Base-by-base conservation (phyloP, 176 grass and related monocot species). In the Ananas comosus region DNA sequence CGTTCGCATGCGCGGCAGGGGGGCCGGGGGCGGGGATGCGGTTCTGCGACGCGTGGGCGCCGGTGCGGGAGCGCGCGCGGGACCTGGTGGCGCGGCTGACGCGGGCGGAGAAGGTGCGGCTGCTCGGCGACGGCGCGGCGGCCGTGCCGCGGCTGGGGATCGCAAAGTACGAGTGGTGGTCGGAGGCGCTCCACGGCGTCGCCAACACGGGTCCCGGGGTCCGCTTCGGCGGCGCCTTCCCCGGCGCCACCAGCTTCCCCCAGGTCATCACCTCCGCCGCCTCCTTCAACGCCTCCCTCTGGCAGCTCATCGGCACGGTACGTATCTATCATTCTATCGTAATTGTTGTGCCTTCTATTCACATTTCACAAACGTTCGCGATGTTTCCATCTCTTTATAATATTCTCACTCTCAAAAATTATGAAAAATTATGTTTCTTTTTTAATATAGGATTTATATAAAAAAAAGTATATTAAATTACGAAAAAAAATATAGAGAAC, bases 251-350 rank as follows among this genome's bases (percentile, higher is more conserved):
- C 18, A 88, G 86, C 25, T 96, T 96, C 81, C 93, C 93, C 28
- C 93, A 96, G 72, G 93, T 96, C 73, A 96, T 96, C 79, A 75
- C 88, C 48, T 50, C 83, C 67, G 83, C 93, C n/a, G 86, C 93
- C 0, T 61, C 86, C 4, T 74, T 96, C 86, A 96, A 96, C 78
- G 83, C 83, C 77, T 63, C 93, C 28, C 86, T 96, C 13, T 96
- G 88, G 93, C 76, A 92, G 79, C 86, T 96, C 86, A 64, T 92
- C 66, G 93, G 88, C 3, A 76, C 72, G 83, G 92, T 96, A 88
- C 79, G 71, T 74, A 1, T 19, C 51, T 53, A 27, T 1, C 25
- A 2, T 27, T 27, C 2, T 23, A 23, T 23, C 22, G 22, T 23
- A 23, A 0, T 23, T 23, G 22, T 27, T 27, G 2, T 27, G 25